phyloP scores from a whole-genome alignment of 2,329 filamentous ascomycete species.

The Penicillium freii region DNA sequence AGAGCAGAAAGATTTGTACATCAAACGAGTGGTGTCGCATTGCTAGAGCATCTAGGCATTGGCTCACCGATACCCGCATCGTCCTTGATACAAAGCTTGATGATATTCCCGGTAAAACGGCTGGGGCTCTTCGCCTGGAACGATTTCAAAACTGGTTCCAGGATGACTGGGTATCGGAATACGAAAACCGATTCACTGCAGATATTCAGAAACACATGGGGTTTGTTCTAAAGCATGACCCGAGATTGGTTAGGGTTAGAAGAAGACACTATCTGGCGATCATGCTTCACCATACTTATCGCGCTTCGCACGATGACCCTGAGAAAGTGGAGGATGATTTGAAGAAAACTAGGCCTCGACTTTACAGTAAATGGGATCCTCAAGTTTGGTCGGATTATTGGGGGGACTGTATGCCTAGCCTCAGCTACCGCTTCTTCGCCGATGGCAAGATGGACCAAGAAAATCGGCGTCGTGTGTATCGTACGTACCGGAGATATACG shows the following conservation, averaged over 20 bases:
- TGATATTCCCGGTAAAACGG: not conserved
- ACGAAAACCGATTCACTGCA: not conserved
- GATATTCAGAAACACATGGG: not conserved
- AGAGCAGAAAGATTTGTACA: not conserved
- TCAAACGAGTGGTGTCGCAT: not conserved
- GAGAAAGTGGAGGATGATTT: not conserved
- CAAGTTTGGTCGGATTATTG: not conserved
- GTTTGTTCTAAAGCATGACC: not conserved
- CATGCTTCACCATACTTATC: not conserved
- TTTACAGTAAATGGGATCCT: not conserved
- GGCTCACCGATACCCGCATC: not conserved
- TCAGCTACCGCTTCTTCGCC: no score
- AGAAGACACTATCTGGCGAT: not conserved
- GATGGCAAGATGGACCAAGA: no score
- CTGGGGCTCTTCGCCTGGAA: not conserved
- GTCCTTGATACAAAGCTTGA: not conserved
- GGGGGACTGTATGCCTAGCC: not conserved
- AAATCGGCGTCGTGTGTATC: no score
- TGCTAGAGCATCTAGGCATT: not conserved
- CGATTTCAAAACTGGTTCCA: not conserved
- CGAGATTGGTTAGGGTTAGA: fast-evolving
- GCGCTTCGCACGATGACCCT: not conserved
- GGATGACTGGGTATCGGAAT: not conserved
- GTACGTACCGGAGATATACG: no score
- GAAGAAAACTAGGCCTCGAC: fast-evolving